A percentile compares a stretch with the other conserved stretches of the same genome.
Evolutionary conservation across 129 eudicot genomes (phyloP).

Genomic region (Flaveria sonorensis): DNA sequence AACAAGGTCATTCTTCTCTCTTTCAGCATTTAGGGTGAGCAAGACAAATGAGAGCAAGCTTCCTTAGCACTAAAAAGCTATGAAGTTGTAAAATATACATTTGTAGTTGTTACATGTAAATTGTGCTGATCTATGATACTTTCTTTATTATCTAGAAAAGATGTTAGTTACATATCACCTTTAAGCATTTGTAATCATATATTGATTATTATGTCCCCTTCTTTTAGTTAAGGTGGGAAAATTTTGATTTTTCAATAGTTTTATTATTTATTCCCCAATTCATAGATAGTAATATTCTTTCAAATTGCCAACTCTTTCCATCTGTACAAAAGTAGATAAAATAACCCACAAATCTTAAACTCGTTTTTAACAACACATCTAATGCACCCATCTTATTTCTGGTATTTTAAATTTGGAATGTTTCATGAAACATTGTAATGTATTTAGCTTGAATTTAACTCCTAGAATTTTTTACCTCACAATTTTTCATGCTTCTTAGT

Average conservation of each 20-base stretch:
- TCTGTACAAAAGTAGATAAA: too few relatives aligned
- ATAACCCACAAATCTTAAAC: too few relatives aligned
- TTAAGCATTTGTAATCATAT: not conserved
- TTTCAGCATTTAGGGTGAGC: constrained; percentile 85
- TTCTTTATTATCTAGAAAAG: not conserved
- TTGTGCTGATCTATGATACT: constrained; percentile 21
- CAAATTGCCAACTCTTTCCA: too few relatives aligned
- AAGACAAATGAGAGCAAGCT: constrained; percentile 58
- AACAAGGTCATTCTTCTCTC: constrained; percentile 90
- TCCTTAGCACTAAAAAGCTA: constrained; percentile 32
- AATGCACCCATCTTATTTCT: not conserved
- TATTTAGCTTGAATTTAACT: too few relatives aligned
- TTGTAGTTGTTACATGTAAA: constrained; percentile 30
- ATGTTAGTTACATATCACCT: not conserved
- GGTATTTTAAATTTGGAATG: not conserved
- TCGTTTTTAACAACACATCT: not conserved
- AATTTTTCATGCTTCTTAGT: too few relatives aligned
- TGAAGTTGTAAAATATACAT: constrained; percentile 29
- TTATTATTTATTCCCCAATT: not conserved
- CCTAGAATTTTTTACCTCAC: too few relatives aligned
- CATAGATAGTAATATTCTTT: not conserved
- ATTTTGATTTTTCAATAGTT: not conserved
- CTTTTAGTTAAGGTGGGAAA: not conserved
- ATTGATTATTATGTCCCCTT: not conserved
- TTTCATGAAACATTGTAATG: too few relatives aligned